Evolutionary conservation across 2,329 filamentous ascomycete genomes (phyloP).

Genomic region (Colletotrichum sp.): DNA sequence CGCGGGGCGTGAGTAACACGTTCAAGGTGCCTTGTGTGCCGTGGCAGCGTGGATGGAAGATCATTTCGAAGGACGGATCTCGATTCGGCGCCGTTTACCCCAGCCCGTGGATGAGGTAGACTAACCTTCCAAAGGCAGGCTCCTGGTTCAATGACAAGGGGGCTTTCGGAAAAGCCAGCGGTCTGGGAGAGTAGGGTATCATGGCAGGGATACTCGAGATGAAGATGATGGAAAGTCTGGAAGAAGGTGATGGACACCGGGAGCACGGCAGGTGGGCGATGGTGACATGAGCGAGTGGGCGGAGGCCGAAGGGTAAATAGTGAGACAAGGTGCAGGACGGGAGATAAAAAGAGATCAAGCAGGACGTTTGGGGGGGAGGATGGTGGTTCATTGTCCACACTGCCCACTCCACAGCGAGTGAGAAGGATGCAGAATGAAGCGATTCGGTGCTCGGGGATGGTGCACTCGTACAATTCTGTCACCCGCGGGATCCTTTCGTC

Average conservation of each 20-base stretch:
- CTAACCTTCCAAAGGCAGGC: neutral
- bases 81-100: neutral
- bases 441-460: conserved; percentile 1
- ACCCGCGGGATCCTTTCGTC: neutral
- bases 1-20: neutral
- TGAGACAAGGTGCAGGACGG: neutral
- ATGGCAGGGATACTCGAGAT: neutral
- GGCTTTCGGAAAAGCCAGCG: neutral
- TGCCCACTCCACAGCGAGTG: neutral
- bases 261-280: neutral
- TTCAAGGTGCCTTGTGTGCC: neutral
- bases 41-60: neutral
- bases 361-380: neutral
- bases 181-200: neutral
- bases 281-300: neutral
- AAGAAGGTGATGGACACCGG: neutral
- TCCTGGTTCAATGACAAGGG: neutral
- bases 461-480: neutral
- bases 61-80: neutral
- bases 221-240: neutral
- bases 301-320: neutral
- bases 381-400: neutral
- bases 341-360: neutral
- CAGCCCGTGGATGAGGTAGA: neutral
- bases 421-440: neutral